phyloP scores from a whole-genome alignment of 2,329 filamentous ascomycete species.

The Diaporthe aspalathi region DNA sequence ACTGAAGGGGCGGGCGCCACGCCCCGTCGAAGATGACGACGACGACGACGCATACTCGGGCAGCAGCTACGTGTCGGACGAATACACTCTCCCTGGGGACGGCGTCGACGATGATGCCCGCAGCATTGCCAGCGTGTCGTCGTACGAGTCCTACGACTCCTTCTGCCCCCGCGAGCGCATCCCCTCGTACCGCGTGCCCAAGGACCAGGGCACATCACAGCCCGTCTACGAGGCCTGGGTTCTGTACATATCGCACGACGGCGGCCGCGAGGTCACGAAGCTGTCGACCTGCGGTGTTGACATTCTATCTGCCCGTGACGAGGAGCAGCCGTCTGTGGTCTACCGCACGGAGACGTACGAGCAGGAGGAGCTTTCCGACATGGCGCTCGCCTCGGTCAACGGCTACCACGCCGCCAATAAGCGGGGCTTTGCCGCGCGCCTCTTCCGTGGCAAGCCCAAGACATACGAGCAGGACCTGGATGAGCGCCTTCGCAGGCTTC shows the following conservation, averaged over 20 bases:
- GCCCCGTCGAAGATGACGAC: slow-evolving; percentile 14
- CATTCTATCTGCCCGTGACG: background rate
- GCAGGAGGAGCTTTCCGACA: slow-evolving; percentile 43
- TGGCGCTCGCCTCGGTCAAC: slow-evolving; percentile 42
- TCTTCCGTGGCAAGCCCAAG: slow-evolving; percentile 40
- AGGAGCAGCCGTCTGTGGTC: slow-evolving; percentile 9
- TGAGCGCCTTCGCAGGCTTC: slow-evolving; percentile 42
- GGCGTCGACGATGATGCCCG: slow-evolving; percentile 21
- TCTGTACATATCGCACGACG: slow-evolving; percentile 39
- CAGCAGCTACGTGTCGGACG: slow-evolving; percentile 30
- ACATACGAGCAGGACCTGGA: slow-evolving; percentile 46
- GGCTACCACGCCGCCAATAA: slow-evolving; percentile 41
- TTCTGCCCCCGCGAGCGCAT: background rate
- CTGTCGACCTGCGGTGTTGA: slow-evolving; percentile 41
- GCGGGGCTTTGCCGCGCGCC: slow-evolving; percentile 41
- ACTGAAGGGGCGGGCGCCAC: background rate
- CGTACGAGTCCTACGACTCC: slow-evolving; percentile 27
- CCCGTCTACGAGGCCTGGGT: slow-evolving; percentile 47
- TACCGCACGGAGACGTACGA: slow-evolving; percentile 32
- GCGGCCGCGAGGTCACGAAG: slow-evolving; percentile 29
- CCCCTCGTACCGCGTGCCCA: slow-evolving; percentile 36
- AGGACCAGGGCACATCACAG: slow-evolving; percentile 39
- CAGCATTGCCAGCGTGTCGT: slow-evolving; percentile 3
- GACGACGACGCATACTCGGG: slow-evolving; percentile 9
- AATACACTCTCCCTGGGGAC: slow-evolving; percentile 22